Evolutionary conservation across 192 early-diverging fungal genomes (phyloP).

Genomic region (Backusella psychrophila): DNA sequence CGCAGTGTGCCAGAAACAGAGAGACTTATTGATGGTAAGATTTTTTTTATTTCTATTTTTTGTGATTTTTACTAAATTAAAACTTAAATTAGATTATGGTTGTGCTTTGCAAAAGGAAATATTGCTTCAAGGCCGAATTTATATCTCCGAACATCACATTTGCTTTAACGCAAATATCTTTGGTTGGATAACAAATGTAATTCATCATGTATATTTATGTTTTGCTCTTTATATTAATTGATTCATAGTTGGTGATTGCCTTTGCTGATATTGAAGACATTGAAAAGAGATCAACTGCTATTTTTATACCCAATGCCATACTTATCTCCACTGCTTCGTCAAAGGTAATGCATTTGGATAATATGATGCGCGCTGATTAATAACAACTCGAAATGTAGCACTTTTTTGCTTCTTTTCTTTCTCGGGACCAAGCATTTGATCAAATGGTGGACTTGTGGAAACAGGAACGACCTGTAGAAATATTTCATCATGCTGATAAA

Average conservation of each 20-base stretch:
- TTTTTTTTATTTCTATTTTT: neutral
- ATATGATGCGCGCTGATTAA: neutral
- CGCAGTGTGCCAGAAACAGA: conserved; percentile 54
- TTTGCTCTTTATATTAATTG: neutral
- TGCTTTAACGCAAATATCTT: conserved; percentile 90
- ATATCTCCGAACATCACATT: conserved; percentile 75
- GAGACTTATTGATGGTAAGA: conserved; percentile 54
- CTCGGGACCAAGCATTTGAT: conserved; percentile 77
- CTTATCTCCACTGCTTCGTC: conserved; percentile 67
- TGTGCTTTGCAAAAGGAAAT: conserved; percentile 91
- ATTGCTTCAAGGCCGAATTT: conserved; percentile 80
- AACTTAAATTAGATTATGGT: conserved; percentile 59
- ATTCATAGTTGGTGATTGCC: conserved; percentile 57
- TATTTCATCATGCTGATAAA: neutral
- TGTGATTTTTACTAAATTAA: neutral
- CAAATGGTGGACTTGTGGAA: conserved; percentile 69
- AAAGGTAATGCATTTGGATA: conserved; percentile 31
- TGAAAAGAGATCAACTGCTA: conserved; percentile 82
- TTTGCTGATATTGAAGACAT: conserved; percentile 78
- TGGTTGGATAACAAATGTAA: conserved; percentile 81
- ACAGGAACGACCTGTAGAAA: conserved; percentile 9
- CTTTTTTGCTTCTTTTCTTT: conserved; percentile 85
- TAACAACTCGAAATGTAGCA: conserved; percentile 33
- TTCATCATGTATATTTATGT: neutral
- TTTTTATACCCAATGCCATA: conserved; percentile 91